Evolutionary conservation across 164 flowering plant genomes (phyloP).

Genomic region (Akebia trifoliata): DNA sequence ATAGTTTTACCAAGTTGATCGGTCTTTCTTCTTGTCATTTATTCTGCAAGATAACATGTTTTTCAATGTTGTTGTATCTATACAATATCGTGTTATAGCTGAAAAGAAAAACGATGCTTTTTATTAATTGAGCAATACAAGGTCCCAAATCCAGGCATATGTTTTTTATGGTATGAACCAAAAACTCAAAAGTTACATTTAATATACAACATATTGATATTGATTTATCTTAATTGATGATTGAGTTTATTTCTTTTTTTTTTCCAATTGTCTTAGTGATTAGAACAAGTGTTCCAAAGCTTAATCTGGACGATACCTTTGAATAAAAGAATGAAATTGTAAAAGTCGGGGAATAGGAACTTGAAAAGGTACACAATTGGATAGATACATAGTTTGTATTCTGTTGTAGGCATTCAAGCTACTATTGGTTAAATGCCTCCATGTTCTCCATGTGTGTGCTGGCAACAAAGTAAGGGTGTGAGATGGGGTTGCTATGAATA

Average conservation of each 20-base stretch:
- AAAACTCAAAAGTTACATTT: background rate
- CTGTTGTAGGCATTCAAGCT: too few species aligned
- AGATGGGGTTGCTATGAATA: too few species aligned
- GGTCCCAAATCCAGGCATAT: slow-evolving; percentile 68
- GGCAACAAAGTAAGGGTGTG: too few species aligned
- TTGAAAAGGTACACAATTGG: slow-evolving; percentile 55
- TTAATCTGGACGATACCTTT: slow-evolving; percentile 53
- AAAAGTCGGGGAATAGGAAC: slow-evolving; percentile 58
- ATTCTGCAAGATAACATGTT: slow-evolving; percentile 63
- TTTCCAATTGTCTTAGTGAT: slow-evolving; percentile 43
- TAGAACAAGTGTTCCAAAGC: slow-evolving; percentile 63
- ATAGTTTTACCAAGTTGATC: slow-evolving; percentile 3
- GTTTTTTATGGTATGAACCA: slow-evolving; percentile 62
- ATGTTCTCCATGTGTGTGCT: too few species aligned
- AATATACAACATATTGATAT: background rate
- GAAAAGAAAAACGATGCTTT: slow-evolving; percentile 62
- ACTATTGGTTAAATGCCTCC: too few species aligned
- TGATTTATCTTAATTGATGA: background rate
- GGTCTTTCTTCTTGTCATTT: background rate
- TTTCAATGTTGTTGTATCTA: slow-evolving; percentile 70
- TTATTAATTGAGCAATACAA: slow-evolving; percentile 59
- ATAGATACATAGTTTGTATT: too few species aligned
- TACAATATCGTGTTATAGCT: slow-evolving; percentile 63
- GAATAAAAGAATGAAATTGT: slow-evolving; percentile 70
- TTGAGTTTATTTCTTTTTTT: background rate